Evolutionary conservation across 1,284 basidiomycete genomes (phyloP).

Genomic region (Heimioporus retisporus): DNA sequence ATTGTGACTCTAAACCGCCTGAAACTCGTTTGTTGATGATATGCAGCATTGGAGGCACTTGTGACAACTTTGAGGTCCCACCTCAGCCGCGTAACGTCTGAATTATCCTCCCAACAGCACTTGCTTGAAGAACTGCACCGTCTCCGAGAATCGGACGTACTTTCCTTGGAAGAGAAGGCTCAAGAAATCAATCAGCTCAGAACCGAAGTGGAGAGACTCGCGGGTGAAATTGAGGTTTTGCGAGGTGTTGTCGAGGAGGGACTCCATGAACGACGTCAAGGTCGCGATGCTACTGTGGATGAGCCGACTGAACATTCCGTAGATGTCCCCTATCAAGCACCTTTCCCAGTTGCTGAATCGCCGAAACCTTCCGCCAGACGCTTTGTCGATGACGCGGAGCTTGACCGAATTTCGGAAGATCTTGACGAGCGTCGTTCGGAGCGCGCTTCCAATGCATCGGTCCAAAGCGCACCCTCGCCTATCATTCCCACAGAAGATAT

Average conservation of each 20-base stretch:
- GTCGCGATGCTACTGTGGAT: slow-evolving; percentile 37
- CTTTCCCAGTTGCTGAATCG: slow-evolving; percentile 12
- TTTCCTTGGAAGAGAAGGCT: slow-evolving; percentile 67
- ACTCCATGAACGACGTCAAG: slow-evolving; percentile 70
- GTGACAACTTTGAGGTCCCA: slow-evolving; percentile 79
- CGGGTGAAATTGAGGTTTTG: slow-evolving; percentile 85
- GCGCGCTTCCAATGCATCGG: slow-evolving; percentile 43
- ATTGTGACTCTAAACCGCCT: background rate
- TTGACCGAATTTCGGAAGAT: slow-evolving; percentile 45
- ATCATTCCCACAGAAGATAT: slow-evolving; percentile 7
- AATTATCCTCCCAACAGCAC: slow-evolving; percentile 79
- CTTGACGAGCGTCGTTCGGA: slow-evolving; percentile 48
- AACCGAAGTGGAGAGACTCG: slow-evolving; percentile 80
- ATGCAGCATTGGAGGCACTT: slow-evolving; percentile 79
- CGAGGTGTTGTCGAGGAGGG: slow-evolving; percentile 87
- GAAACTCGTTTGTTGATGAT: slow-evolving; percentile 14
- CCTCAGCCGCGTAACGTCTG: slow-evolving; percentile 79
- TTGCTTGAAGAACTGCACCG: slow-evolving; percentile 73
- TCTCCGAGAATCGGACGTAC: slow-evolving; percentile 71
- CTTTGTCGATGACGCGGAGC: slow-evolving; percentile 42
- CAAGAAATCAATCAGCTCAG: slow-evolving; percentile 70
- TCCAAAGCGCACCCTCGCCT: slow-evolving; percentile 22
- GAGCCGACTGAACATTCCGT: slow-evolving; percentile 16
- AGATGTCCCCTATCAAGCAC: background rate
- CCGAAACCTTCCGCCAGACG: slow-evolving; percentile 25